Percentiles rank a stretch among this genome's conserved stretches.
Conservation (phyloP, 345 rosid species). For the Physaria fendleri region DNA sequence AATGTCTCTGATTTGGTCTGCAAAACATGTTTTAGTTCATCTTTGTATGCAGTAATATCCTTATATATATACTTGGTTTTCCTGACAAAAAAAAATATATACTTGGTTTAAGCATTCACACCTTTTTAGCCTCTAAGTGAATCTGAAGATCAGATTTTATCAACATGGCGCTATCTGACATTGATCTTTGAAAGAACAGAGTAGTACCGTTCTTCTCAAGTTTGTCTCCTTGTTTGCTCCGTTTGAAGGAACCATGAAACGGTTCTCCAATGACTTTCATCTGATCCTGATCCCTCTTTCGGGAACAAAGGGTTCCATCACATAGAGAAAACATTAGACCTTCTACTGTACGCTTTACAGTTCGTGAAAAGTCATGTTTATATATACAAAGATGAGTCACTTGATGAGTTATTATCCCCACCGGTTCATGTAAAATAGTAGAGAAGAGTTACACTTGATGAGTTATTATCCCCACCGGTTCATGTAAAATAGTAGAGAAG, state of each 20-base stretch:
- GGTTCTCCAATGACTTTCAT: conserved; percentile 13
- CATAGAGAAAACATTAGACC: conserved; percentile 14
- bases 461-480: conserved; percentile 28
- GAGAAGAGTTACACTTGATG: conserved; percentile 3
- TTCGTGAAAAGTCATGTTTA: no score
- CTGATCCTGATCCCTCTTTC: conserved; percentile 23
- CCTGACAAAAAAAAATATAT: no score
- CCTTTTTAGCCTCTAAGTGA: conserved; percentile 21
- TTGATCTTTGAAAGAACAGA: conserved; percentile 12
- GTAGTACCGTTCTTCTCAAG: conserved; percentile 13
- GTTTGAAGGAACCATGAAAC: conserved; percentile 21
- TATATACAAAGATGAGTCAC: no score
- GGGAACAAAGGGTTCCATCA: conserved; percentile 7
- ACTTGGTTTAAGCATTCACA: not conserved
- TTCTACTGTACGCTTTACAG: not conserved
- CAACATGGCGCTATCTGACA: not conserved
- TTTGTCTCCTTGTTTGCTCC: conserved; percentile 13
- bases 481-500: conserved; percentile 26
- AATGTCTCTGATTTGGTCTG: conserved; percentile 31
- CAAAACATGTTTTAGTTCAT: conserved; percentile 1
- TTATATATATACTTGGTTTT: not conserved
- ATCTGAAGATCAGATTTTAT: conserved; percentile 16
- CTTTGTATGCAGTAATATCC: not conserved
- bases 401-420: no score
- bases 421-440: no score